Conservation (phyloP, 306 rosid species). For the Begonia peltatifolia region DNA sequence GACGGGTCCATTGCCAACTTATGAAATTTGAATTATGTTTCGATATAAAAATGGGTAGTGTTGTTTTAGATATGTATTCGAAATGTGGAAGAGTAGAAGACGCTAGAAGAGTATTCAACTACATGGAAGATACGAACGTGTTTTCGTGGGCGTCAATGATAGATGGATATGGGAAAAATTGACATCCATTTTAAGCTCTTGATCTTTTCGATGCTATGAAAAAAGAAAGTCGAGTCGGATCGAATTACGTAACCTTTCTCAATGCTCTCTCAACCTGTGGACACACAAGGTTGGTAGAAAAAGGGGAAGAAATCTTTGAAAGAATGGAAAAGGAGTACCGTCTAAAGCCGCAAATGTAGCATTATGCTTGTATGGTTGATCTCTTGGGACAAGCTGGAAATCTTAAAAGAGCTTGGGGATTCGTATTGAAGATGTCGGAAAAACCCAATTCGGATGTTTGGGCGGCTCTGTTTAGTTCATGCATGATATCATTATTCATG, state of each 20-base stretch:
- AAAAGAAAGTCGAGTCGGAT: slow-evolving; percentile 21
- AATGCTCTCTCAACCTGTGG: slow-evolving; percentile 77
- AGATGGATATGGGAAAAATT: slow-evolving; percentile 89
- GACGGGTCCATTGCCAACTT: slow-evolving; percentile 65
- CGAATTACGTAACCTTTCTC: slow-evolving; percentile 71
- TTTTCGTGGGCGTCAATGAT: slow-evolving; percentile 94
- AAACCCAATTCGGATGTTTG: slow-evolving; percentile 81
- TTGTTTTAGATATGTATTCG: slow-evolving; percentile 71
- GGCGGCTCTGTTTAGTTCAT: slow-evolving; percentile 82
- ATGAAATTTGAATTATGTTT: slow-evolving; percentile 41
- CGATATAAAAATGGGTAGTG: slow-evolving; percentile 63
- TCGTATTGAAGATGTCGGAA: slow-evolving; percentile 46
- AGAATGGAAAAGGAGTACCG: slow-evolving; percentile 49
- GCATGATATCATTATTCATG: slow-evolving; percentile 57
- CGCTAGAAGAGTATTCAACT: slow-evolving; percentile 47
- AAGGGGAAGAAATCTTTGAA: slow-evolving; percentile 49
- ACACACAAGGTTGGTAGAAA: slow-evolving; percentile 67
- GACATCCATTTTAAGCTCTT: slow-evolving; percentile 56
- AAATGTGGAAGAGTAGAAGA: slow-evolving; percentile 68
- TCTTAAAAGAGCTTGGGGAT: slow-evolving; percentile 59
- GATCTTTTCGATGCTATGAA: slow-evolving; percentile 48
- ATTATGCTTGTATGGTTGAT: slow-evolving; percentile 86
- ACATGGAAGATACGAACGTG: slow-evolving; percentile 58
- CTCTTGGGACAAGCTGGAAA: slow-evolving; percentile 77
- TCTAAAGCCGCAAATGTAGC: slow-evolving; percentile 70